Conservation (phyloP, 257 asterid species). For the Capsicum rhomboideum region DNA sequence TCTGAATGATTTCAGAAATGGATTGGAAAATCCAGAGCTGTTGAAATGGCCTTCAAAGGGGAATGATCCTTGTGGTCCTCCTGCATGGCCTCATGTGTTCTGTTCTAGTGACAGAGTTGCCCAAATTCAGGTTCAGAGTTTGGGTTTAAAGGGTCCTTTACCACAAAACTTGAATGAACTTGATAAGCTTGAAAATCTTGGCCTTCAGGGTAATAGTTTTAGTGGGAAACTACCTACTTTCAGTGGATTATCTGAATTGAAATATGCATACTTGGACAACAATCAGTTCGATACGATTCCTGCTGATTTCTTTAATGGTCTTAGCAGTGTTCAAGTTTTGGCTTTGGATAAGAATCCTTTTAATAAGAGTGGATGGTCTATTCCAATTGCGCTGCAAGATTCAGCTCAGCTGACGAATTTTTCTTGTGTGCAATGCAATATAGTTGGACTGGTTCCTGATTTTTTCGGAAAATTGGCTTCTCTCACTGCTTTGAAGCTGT, state of each 20-base stretch:
- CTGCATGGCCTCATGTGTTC: constrained; percentile 66
- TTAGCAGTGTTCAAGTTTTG: constrained; percentile 35
- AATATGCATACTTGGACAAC: constrained; percentile 51
- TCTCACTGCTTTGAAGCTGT: constrained; percentile 31
- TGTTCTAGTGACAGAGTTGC: constrained; percentile 64
- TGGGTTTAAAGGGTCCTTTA: constrained; percentile 63
- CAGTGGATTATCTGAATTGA: constrained; percentile 56
- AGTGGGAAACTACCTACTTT: constrained; percentile 56
- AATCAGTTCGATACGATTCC: constrained; percentile 65
- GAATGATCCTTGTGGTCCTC: constrained; percentile 78
- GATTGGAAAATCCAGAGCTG: constrained; percentile 54
- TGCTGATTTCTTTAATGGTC: constrained; percentile 60
- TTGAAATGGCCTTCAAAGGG: constrained; percentile 64
- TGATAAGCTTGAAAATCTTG: constrained; percentile 45
- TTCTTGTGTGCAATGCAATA: constrained; percentile 57
- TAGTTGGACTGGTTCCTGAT: constrained; percentile 65
- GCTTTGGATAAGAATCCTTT: constrained; percentile 72
- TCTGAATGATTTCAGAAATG: constrained; percentile 48
- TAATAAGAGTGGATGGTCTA: constrained; percentile 62
- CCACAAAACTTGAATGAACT: constrained; percentile 62
- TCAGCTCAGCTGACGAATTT: constrained; percentile 57
- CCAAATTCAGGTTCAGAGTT: constrained; percentile 71
- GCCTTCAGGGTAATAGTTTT: constrained; percentile 61
- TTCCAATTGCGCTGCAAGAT: constrained; percentile 47
- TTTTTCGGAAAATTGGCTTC: constrained; percentile 60